Conservation (phyloP, 768 basidiomycete species). For the Leccinum arenicola region DNA sequence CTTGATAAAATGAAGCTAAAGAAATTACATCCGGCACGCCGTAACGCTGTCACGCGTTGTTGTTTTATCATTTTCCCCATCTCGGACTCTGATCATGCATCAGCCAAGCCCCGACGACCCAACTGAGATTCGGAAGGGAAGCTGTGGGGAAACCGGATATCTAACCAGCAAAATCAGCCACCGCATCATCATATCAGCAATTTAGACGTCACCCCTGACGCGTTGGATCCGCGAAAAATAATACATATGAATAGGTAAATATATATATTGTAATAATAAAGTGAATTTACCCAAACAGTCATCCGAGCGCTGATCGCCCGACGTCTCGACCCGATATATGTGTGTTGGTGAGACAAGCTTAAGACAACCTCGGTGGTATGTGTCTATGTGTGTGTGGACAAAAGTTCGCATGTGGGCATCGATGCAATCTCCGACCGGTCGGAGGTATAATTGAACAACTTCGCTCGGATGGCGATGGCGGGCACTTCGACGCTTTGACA, state of each 20-base stretch:
- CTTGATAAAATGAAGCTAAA: background rate
- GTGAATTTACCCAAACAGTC: conserved; percentile 5
- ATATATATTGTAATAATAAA: background rate
- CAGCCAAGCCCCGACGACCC: background rate
- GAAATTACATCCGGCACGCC: conserved; percentile 2
- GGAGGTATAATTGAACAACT: background rate
- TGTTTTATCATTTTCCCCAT: conserved; percentile 8
- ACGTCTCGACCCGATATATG: conserved; percentile 19
- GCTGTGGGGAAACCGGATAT: conserved; percentile 18
- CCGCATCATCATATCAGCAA: background rate
- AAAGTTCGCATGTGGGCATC: background rate
- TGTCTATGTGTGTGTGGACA: background rate
- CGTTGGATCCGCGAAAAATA: background rate
- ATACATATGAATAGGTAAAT: background rate
- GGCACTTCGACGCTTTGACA: background rate
- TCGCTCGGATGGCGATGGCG: background rate
- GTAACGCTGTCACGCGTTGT: background rate
- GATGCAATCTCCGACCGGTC: background rate
- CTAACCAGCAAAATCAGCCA: background rate
- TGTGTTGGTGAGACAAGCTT: background rate
- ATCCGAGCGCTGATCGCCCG: conserved; percentile 12
- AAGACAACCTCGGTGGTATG: background rate
- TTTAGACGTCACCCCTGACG: conserved; percentile 2
- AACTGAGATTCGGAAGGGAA: background rate
- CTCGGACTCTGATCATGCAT: conserved; percentile 26